Percentiles rank a stretch among this genome's conserved stretches.
Conservation (phyloP, 2,329 filamentous ascomycete genomes). For the Rutstroemia sp. region DNA sequence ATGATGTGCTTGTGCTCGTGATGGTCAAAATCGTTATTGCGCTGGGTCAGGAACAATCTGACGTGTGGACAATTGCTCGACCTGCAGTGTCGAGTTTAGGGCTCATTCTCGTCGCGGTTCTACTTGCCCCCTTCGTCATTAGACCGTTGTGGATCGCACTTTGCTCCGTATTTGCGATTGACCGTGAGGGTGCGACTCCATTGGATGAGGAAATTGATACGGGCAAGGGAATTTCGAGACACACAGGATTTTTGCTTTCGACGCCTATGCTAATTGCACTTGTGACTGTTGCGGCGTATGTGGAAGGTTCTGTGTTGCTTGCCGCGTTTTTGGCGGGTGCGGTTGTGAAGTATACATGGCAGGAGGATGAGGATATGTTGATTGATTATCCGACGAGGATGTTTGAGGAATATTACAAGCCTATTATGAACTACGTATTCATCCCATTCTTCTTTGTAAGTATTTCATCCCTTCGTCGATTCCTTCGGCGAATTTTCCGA, state of each 20-base stretch:
- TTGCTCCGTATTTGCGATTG: background rate
- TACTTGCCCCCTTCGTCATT: background rate
- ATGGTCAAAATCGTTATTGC: conserved; percentile 7
- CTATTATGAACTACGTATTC: conserved; percentile 36
- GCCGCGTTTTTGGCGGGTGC: conserved; percentile 6
- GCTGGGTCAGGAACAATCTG: background rate
- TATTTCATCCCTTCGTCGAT: background rate
- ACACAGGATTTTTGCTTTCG: background rate
- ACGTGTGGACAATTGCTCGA: conserved; percentile 1
- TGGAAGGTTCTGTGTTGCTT: conserved; percentile 1
- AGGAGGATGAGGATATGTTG: background rate
- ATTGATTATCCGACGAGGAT: conserved; percentile 9
- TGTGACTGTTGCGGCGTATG: conserved; percentile 2
- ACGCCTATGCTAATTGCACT: background rate
- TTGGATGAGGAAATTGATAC: background rate
- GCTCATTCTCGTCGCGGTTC: background rate
- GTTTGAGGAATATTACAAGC: conserved; percentile 25
- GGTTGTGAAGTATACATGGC: conserved; percentile 1
- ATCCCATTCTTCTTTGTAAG: conserved; percentile 56
- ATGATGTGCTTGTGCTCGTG: conserved; percentile 5
- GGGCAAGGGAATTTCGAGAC: background rate
- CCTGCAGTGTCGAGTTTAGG: conserved; percentile 2
- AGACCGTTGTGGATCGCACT: background rate
- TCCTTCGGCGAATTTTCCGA: background rate
- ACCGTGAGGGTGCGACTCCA: background rate